Evolutionary conservation across 768 basidiomycete species (phyloP).

Genomic region (Paxillus rubicundulus): DNA sequence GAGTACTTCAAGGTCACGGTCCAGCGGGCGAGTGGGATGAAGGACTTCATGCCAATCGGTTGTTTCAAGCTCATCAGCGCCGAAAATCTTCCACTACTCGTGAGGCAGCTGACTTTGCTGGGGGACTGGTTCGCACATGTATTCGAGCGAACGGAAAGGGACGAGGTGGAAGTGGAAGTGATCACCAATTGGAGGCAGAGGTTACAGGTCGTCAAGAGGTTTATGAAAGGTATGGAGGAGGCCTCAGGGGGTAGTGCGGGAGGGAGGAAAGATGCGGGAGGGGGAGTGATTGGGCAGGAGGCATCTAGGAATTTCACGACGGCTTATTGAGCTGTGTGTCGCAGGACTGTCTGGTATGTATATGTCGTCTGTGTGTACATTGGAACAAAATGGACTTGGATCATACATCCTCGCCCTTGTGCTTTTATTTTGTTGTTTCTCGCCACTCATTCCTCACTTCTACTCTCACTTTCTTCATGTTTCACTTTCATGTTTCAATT

Average conservation of each 20-base stretch:
- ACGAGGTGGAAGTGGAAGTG: conserved; percentile 71
- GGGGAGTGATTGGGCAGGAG: conserved; percentile 52
- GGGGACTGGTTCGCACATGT: conserved; percentile 90
- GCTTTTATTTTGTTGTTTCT: not conserved
- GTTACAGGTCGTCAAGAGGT: conserved; percentile 74
- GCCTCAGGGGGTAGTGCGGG: conserved; percentile 13
- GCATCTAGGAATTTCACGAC: conserved; percentile 57
- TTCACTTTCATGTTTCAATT: conserved; percentile 8
- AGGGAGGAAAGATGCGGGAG: conserved; percentile 18
- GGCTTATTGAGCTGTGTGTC: conserved; percentile 36
- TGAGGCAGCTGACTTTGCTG: conserved; percentile 83
- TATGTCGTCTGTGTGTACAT: not conserved
- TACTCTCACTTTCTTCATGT: not conserved
- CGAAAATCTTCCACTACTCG: conserved; percentile 78
- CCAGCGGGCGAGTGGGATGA: conserved; percentile 86
- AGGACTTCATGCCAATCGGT: conserved; percentile 90
- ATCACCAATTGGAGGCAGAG: conserved; percentile 88
- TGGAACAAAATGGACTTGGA: conserved; percentile 4
- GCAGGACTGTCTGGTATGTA: not conserved
- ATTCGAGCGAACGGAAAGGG: conserved; percentile 69
- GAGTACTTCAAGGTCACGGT: conserved; percentile 96
- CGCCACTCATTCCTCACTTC: not conserved
- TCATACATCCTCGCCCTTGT: not conserved
- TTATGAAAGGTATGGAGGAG: conserved; percentile 35
- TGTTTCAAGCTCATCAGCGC: conserved; percentile 94